phyloP scores from a whole-genome alignment of 139 green algal genomes.

The Tetraselmis striata region DNA sequence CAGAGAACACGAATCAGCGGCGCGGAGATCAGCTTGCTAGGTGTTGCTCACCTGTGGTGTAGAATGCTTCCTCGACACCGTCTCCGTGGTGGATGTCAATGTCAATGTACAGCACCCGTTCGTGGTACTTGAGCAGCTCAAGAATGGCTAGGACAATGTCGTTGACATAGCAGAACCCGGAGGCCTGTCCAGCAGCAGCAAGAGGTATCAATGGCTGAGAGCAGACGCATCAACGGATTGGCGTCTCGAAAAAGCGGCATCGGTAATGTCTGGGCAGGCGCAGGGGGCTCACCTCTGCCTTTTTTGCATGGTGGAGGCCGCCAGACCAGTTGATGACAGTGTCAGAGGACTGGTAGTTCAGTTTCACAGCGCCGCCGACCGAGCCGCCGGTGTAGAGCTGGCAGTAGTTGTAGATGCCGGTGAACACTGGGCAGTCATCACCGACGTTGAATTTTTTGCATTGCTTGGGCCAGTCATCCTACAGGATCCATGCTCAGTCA shows the following conservation, averaged over 20 bases:
- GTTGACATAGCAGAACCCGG: conserved; percentile 97
- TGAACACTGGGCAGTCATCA: conserved; percentile 95
- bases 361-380: conserved; percentile 77
- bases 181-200: conserved; percentile 26
- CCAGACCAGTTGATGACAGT: conserved; percentile 95
- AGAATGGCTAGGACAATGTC: conserved; percentile 96
- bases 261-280: neutral
- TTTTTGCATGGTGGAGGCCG: conserved; percentile 95
- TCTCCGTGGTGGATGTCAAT: conserved; percentile 86
- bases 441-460: conserved; percentile 68
- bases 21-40: no score
- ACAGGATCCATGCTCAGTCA: neutral
- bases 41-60: conserved; percentile 59
- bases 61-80: conserved; percentile 82
- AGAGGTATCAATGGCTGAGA: neutral
- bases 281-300: conserved; percentile 46
- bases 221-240: neutral
- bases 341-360: conserved; percentile 84
- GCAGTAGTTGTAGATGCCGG: conserved; percentile 92
- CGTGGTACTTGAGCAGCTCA: conserved; percentile 89
- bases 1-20: neutral
- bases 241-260: no score
- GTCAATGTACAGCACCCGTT: conserved; percentile 72
- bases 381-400: conserved; percentile 82
- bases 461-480: conserved; percentile 37